Base-by-base conservation (phyloP, 345 rosid species). In the Pelargonium nanum region DNA sequence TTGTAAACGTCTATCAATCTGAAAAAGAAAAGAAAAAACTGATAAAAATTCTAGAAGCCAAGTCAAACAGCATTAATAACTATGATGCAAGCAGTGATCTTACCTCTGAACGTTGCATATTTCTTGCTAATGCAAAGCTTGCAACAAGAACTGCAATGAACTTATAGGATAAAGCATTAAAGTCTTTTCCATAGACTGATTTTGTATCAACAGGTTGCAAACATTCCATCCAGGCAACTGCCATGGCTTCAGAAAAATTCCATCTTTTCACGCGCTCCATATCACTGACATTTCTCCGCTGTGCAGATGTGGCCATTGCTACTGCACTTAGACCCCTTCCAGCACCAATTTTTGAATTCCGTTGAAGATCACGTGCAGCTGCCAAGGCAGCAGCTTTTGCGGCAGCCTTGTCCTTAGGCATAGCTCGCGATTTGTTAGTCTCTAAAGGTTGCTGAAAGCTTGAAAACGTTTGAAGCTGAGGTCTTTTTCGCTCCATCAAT, bases 281-380 rank as follows among this genome's bases (percentile, higher is more conserved):
- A 78, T 94, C 99, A 77, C 92, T 66, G 52, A 77, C 77, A 81
- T 80, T 84, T 70, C 99, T 82, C 68, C 97, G 81, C 70, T 94
- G 97, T 0, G 89, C 92, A 79, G 99, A 94, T 58, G 99, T 94
- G 67, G 99, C 99, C 99, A 90, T 90, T 44, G 99, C 99, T 76
- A 90, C 88, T 28, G 99, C 97, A 78, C 95, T 88, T 63, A 94
- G 95, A 62, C 99, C 99, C 79, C 99, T 88, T 77, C 97, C 97
- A 60, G 99, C 84, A 70, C 99, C 99, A 74, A 94, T 94, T 75
- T 94, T 94, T 48, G 97, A 91, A 83, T 79, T 84, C 44, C 97
- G 85, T 69, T 94, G 89, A 79, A 94, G 92, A 83, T 94, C 99
- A 63, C 99, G 96, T 59, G 97, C 99, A 32, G 99, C 96, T 48